These are phyloP conservation scores for Penicillium psychrosexuale DNA, from an alignment of 2,329 filamentous ascomycete genomes.

Conservation along the genomic window DNA sequence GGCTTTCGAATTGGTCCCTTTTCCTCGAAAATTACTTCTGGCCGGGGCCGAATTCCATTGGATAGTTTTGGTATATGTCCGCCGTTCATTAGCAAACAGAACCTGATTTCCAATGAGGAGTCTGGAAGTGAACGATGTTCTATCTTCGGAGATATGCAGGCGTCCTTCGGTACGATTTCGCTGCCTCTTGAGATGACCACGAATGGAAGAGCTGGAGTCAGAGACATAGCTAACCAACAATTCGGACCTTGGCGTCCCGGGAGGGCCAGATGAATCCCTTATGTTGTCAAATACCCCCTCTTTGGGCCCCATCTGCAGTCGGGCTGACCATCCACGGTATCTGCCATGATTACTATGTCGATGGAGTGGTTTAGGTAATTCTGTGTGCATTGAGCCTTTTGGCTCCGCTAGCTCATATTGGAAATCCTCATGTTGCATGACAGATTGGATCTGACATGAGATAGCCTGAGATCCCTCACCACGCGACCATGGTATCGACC, in stretches of 20 bases:
- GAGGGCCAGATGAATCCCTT: slow-evolving; percentile 29
- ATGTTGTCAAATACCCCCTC: slow-evolving; percentile 12
- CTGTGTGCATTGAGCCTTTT: neutral
- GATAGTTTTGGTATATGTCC: neutral
- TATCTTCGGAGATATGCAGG: neutral
- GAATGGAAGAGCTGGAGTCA: slow-evolving; percentile 4
- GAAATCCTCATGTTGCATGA: neutral
- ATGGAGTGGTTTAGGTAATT: neutral
- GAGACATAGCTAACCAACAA: slow-evolving; percentile 23
- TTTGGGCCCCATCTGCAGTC: slow-evolving; percentile 34
- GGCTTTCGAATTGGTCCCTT: neutral
- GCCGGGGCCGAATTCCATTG: slow-evolving; percentile 9
- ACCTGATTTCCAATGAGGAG: neutral
- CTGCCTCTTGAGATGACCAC: neutral
- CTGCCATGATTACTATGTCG: slow-evolving; percentile 19
- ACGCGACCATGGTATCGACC: neutral
- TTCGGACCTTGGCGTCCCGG: slow-evolving; percentile 36
- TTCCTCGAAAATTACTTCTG: neutral
- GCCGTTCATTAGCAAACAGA: neutral
- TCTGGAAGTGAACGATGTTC: neutral
- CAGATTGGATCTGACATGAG: neutral
- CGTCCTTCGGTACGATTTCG: neutral
- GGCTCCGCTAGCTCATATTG: neutral
- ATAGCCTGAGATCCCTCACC: neutral
- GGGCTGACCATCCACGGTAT: slow-evolving; percentile 38